These are phyloP conservation scores for Ceratobasidium sp. DNA, from an alignment of 1,284 basidiomycete species.

Conservation along the genomic window DNA sequence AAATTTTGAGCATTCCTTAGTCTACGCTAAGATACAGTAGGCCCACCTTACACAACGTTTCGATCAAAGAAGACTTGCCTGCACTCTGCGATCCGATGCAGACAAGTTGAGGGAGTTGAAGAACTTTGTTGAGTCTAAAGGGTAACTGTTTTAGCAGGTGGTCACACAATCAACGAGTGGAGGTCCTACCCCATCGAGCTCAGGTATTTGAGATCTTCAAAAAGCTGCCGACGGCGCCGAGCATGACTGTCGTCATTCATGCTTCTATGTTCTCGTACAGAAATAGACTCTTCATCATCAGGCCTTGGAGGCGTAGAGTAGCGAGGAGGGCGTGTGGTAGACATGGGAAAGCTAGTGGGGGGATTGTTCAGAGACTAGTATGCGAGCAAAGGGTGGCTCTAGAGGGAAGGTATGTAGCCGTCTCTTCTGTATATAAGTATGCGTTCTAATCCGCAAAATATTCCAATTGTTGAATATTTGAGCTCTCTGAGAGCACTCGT, in stretches of 20 bases:
- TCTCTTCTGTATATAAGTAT: too few relatives aligned
- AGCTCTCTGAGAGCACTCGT: too few relatives aligned
- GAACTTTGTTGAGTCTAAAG: conserved; percentile 7
- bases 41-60: conserved; percentile 15
- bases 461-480: too few relatives aligned
- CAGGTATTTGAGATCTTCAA: conserved; percentile 9
- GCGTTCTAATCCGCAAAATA: too few relatives aligned
- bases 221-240: conserved; percentile 11
- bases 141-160: too few relatives aligned
- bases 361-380: too few relatives aligned
- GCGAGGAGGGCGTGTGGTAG: not conserved
- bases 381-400: too few relatives aligned
- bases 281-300: not conserved
- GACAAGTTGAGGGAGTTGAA: conserved; percentile 16
- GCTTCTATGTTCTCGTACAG: not conserved
- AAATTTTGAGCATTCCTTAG: too few relatives aligned
- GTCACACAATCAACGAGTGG: not conserved
- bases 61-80: conserved; percentile 20
- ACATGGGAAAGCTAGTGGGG: too few relatives aligned
- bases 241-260: conserved; percentile 17
- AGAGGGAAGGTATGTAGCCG: too few relatives aligned
- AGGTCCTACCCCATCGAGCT: conserved; percentile 18
- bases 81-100: conserved; percentile 21
- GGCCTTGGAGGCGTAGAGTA: not conserved
- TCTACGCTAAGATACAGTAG: too few relatives aligned